Base-by-base conservation (phyloP, 148 eudicot genomes). In the Spergularia bocconei region DNA sequence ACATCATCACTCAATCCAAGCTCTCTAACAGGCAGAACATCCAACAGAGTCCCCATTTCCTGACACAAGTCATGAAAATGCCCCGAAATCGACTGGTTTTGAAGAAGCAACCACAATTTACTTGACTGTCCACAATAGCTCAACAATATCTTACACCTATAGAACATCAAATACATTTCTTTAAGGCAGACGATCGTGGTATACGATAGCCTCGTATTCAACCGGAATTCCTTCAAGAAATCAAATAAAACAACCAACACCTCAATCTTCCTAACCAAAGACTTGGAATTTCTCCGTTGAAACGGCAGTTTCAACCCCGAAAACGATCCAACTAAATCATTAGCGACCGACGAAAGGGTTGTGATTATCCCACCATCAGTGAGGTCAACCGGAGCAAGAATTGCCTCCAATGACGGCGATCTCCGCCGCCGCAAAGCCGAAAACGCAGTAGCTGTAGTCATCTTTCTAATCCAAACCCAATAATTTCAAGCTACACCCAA, bases 21-120 rank as follows among this genome's bases (percentile, higher is more conserved):
- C 70, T 87, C 90, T n/a, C 59, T 50, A 19, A 90, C 58, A 0
- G 98, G 98, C 11, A 93, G 75, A 50, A 93, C 96, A 87, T 93
- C 98, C 80, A 93, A 79, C 56, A 93, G 85, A 0, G 97, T 93
- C 13, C 83, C 88, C 8, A 93, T 79, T 51, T 93, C 95, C 69
- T 85, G 90, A 79, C 82, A 86, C 53, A 93, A 82, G 72, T 93
- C 98, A 82, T 91, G 93, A 69, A 91, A 93, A 86, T 91, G 91
- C 2, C 96, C 93, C 0, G 97, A 88, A 77, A 93, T 84, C 0
- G 89, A 70, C 58, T 86, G 90, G 76, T 88, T 91, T 68, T 93
- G 98, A 38, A 93, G 79, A 58, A 93, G 77, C 13, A 93, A 82
- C 98, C 98, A 93, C 80, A 91, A 58, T 74, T 83, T 88, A 71